Base-by-base conservation (phyloP, 768 basidiomycete genomes). In the Paxillus ammoniavirescens region DNA sequence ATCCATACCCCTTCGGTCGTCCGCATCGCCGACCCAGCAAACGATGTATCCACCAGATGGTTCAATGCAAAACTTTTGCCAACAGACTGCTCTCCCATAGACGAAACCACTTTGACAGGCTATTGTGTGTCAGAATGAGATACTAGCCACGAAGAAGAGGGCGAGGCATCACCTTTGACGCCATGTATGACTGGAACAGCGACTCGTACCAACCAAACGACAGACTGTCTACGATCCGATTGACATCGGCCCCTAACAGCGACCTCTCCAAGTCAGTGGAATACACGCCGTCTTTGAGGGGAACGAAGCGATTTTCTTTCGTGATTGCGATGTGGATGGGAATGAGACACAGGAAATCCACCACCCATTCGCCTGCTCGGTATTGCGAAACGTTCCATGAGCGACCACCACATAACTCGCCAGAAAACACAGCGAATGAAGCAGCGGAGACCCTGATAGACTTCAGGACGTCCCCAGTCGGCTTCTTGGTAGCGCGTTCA, bases 1-100 rank as follows among this genome's bases (percentile, higher is more conserved):
- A 83, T 76, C 81, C 81, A 83, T 12, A 82, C 79, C 18, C 81
- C 81, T 70, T 81, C 78, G 65, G 77, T 82, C 8, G 80, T 81
- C 37, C 79, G 66, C 79, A 83, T 81, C 1, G 82, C 81, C 17
- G 75, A 78, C 4, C 82, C 82, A 8, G 80, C 80, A 59, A 83
- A 83, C 3, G 82, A 82, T 0, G 80, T 80, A 54, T 82, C 81
- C 1, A 74, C 74, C 15, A 83, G 65, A 56, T 82, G 82, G 52
- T 82, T 82, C 33, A 82, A 60, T 2, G 76, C 65, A 52, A 73
- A 83, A 36, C 75, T 77, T 57, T 82, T 82, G 2, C 81, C 82
- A 10, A 82, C 81, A 0, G 80, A 81, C 61, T 82, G 82, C 63
- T 82, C 80, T 3, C 81, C 82, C 82, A 83, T 83, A 1, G 82